A percentile compares a stretch with the other conserved stretches of the same genome.
phyloP scores from a whole-genome alignment of 129 eudicot species.

The Ambrosia trifida region DNA sequence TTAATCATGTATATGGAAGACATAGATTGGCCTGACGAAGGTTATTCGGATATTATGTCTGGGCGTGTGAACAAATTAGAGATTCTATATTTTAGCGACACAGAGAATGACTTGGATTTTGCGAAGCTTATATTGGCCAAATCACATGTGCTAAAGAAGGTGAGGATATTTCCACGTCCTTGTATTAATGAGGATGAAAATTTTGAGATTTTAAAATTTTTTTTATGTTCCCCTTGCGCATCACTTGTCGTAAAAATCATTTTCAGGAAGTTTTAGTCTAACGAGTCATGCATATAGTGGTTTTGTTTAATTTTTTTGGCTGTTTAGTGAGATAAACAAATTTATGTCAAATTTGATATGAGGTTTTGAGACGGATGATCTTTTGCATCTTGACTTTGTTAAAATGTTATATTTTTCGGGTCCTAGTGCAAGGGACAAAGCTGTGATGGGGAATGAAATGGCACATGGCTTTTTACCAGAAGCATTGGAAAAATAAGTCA shows the following conservation, averaged over 20 bases:
- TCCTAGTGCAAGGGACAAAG: too few relatives aligned
- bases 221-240: neutral
- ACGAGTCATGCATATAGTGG: neutral
- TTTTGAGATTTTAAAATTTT: neutral
- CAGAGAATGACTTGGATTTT: neutral
- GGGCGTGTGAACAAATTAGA: slow-evolving; percentile 3
- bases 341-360: neutral
- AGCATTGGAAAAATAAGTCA: too few relatives aligned
- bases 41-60: neutral
- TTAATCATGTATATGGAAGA: neutral
- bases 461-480: too few relatives aligned
- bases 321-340: neutral
- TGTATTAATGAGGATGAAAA: neutral
- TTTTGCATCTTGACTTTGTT: slow-evolving; percentile 12
- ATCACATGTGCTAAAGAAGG: slow-evolving; percentile 6
- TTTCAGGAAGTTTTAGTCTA: slow-evolving; percentile 43
- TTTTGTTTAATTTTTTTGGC: neutral
- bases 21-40: neutral
- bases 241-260: neutral
- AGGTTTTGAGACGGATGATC: neutral
- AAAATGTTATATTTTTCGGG: too few relatives aligned
- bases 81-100: neutral
- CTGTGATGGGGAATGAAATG: too few relatives aligned
- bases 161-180: neutral
- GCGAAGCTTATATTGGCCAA: slow-evolving; percentile 8